These are phyloP conservation scores for Skeletonema grethae DNA, from an alignment of 108 stramenopile species.

Conservation along the genomic window DNA sequence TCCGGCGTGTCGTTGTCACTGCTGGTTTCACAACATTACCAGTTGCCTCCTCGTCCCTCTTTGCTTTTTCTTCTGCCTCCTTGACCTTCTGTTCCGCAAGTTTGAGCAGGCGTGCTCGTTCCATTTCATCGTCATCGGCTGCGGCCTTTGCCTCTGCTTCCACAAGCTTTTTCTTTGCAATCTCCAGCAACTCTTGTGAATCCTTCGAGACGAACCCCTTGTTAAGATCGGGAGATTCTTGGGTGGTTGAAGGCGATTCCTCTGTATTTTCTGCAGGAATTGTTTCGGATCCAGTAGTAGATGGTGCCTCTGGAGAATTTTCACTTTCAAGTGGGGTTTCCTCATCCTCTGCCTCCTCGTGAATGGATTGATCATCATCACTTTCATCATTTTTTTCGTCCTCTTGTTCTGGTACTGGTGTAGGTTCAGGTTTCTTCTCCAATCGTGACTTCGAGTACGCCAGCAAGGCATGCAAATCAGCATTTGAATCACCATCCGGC, in stretches of 20 bases:
- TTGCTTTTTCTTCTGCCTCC: constrained; percentile 39
- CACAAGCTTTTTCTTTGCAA: constrained; percentile 11
- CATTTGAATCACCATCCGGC: constrained; percentile 3
- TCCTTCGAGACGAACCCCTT: not conserved
- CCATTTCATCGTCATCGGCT: not conserved
- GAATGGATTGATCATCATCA: not conserved
- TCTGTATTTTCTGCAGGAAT: not conserved
- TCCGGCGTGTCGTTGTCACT: constrained; percentile 21
- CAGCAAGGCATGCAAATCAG: constrained; percentile 16
- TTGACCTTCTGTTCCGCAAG: constrained; percentile 39
- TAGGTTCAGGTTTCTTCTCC: not conserved
- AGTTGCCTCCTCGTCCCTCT: constrained; percentile 39
- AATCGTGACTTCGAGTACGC: constrained; percentile 22
- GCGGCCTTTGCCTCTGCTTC: constrained; percentile 11
- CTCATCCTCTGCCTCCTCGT: not conserved
- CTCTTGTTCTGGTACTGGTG: not conserved
- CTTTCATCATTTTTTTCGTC: not conserved
- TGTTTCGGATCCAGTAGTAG: not conserved
- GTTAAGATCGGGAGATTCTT: not conserved
- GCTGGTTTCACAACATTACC: constrained; percentile 30
- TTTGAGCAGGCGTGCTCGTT: constrained; percentile 24
- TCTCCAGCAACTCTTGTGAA: constrained; percentile 4
- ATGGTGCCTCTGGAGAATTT: not conserved
- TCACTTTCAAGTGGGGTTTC: not conserved
- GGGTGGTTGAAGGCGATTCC: not conserved